Evolutionary conservation across 1,284 basidiomycete species (phyloP).

Genomic region (Pseudozyma sp.): DNA sequence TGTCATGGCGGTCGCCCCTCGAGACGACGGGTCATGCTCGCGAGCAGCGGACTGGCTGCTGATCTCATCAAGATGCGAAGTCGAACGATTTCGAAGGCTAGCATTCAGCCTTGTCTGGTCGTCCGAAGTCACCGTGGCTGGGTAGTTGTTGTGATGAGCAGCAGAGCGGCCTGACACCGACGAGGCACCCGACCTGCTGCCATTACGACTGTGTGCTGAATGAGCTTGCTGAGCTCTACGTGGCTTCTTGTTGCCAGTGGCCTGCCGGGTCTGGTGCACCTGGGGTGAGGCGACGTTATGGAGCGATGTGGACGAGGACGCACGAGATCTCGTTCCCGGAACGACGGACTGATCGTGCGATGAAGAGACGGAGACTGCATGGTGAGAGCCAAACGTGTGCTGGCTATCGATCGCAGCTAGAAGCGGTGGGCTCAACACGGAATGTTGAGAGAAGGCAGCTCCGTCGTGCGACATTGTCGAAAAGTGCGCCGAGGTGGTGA

Average conservation of each 20-base stretch:
- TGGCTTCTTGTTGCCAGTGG: neutral
- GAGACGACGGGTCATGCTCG: constrained; percentile 8
- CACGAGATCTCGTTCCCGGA: constrained; percentile 25
- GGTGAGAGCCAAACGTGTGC: constrained; percentile 29
- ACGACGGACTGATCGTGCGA: constrained; percentile 6
- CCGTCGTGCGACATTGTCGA: constrained; percentile 37
- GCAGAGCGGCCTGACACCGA: constrained; percentile 6
- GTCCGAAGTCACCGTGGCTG: constrained; percentile 7
- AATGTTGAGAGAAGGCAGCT: constrained; percentile 28
- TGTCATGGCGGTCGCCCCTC: constrained; percentile 13
- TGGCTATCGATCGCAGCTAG: constrained; percentile 42
- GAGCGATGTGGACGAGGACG: constrained; percentile 24
- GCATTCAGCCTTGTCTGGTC: constrained; percentile 13
- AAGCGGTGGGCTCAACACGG: constrained; percentile 42
- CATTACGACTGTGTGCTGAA: constrained; percentile 15
- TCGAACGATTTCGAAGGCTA: constrained; percentile 39
- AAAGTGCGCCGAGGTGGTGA: constrained; percentile 6
- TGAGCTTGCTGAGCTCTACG: constrained; percentile 24
- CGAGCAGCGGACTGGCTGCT: constrained; percentile 12
- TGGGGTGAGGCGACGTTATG: constrained; percentile 9
- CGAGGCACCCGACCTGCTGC: constrained; percentile 24
- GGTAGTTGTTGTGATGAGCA: neutral
- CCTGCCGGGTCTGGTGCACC: constrained; percentile 17
- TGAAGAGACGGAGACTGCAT: constrained; percentile 2
- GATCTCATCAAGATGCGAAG: constrained; percentile 34